Evolutionary conservation across 805 yeast species (phyloP).

Genomic region (Kazachstania kunashirensis): DNA sequence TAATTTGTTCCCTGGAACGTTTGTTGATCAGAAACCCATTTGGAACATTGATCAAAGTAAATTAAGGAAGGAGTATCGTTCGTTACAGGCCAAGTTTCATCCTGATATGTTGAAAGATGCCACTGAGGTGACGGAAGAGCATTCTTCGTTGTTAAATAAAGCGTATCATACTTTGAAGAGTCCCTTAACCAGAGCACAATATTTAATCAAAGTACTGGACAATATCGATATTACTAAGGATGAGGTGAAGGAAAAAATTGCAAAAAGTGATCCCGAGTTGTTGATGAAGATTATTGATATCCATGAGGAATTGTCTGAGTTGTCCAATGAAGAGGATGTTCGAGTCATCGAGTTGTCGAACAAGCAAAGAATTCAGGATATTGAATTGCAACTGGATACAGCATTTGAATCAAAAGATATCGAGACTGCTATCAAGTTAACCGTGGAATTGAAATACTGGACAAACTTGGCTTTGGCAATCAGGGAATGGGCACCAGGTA

Average conservation of each 20-base stretch:
- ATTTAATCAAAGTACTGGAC: constrained; percentile 37
- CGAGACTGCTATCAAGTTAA: constrained; percentile 51
- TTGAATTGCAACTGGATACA: constrained; percentile 37
- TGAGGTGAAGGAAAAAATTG: constrained; percentile 37
- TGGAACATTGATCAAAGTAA: constrained; percentile 47
- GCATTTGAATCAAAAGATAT: constrained; percentile 42
- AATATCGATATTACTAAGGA: constrained; percentile 54
- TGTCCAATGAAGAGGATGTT: constrained; percentile 50
- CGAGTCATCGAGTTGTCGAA: constrained; percentile 45
- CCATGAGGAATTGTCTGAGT: constrained; percentile 72
- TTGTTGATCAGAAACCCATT: constrained; percentile 59
- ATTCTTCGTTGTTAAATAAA: constrained; percentile 51
- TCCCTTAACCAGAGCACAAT: constrained; percentile 65
- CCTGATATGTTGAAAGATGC: constrained; percentile 52
- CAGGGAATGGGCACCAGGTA: constrained; percentile 66
- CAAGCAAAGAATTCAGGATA: constrained; percentile 39
- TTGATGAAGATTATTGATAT: constrained; percentile 73
- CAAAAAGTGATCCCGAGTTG: constrained; percentile 43
- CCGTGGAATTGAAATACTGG: constrained; percentile 78
- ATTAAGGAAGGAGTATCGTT: constrained; percentile 66
- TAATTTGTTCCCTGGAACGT: constrained; percentile 63
- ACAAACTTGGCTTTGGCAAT: constrained; percentile 62
- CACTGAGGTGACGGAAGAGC: constrained; percentile 11
- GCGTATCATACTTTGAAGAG: constrained; percentile 66
- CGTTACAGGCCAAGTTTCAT: constrained; percentile 63